Evolutionary conservation across 306 rosid species (phyloP), one percentile per base, ranked within the genome.

Genomic region (Cucumis hystrix): DNA sequence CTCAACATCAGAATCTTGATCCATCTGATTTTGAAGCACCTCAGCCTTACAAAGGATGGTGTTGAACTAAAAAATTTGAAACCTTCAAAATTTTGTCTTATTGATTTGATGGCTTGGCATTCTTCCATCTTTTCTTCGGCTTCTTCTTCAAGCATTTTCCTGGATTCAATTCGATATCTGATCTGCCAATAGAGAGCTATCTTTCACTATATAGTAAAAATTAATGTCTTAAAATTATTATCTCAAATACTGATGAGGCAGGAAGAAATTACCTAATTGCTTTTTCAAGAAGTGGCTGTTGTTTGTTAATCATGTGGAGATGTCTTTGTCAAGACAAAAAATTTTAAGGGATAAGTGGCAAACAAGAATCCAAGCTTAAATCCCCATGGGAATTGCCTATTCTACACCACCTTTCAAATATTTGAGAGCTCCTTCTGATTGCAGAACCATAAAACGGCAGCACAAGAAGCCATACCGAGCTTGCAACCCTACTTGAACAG

Each of bases 81-180:
- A 72, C 99, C 92, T 71, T 91, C 99, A 79, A 97, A 96, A 23
- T 59, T 83, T 85, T 91, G 98, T 96, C 83, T 88, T 92, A 15
- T 91, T 88, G 51, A 96, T 89, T 65, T 4, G 13, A 43, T 43
- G 99, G 98, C 86, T 92, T 92, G 25, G 90, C 86, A 87, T 87
- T 87, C 80, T 92, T 96, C 3, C 98, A 77, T 83, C 99, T 97
- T 84, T 96, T 96, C 92, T 86, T 92, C 15, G 98, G 98, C 82
- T 92, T 96, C 86, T 96, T 96, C 90, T 96, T 91, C 83, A 96
- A 82, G 77, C 93, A 87, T 78, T 96, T 92, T 28, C 92, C 96
- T 0, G 90, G 85, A 83, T 70, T 79, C 98, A 98, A 96, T 58
- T 96, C 92, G 74, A 91, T 92, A 66, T 92, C 92, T 16, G 99